These are phyloP conservation scores for Leptomonas seymouri DNA, from an alignment of 208 protist species.

Conservation along the genomic window DNA sequence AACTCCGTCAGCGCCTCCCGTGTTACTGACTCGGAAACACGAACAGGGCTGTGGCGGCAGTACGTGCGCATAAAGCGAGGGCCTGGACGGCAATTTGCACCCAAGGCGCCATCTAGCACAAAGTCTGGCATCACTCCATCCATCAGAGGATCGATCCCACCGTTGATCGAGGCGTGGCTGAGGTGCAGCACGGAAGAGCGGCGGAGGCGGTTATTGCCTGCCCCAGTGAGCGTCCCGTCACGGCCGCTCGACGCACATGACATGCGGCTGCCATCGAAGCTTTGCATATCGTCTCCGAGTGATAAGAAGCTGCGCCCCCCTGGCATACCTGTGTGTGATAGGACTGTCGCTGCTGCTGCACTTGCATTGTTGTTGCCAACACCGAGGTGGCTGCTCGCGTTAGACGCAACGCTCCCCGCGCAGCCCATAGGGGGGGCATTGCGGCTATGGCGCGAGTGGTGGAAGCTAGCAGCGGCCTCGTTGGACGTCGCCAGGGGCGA, in stretches of 20 bases:
- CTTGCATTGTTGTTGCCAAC: not conserved
- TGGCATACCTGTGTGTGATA: not conserved
- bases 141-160: slow-evolving; percentile 21
- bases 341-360: too few species aligned
- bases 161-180: slow-evolving; percentile 33
- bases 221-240: slow-evolving; percentile 1
- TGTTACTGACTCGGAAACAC: slow-evolving; percentile 35
- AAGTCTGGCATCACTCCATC: slow-evolving; percentile 37
- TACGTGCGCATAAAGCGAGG: slow-evolving; percentile 51
- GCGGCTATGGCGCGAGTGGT: slow-evolving; percentile 9
- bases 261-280: slow-evolving; percentile 20
- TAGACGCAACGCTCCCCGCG: slow-evolving; percentile 26
- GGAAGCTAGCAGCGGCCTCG: not conserved
- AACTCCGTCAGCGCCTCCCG: slow-evolving; percentile 32
- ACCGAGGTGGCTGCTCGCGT: slow-evolving; percentile 20
- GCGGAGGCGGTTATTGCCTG: slow-evolving; percentile 14
- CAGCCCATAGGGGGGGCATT: not conserved
- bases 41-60: slow-evolving; percentile 47
- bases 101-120: slow-evolving; percentile 24
- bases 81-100: slow-evolving; percentile 15
- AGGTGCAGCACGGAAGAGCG: slow-evolving; percentile 36
- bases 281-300: slow-evolving; percentile 26
- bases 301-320: slow-evolving; percentile 13
- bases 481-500: slow-evolving; percentile 7
- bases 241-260: slow-evolving; percentile 18